phyloP scores from a whole-genome alignment of 1,284 basidiomycete species.

The Ustilago bromivora region DNA sequence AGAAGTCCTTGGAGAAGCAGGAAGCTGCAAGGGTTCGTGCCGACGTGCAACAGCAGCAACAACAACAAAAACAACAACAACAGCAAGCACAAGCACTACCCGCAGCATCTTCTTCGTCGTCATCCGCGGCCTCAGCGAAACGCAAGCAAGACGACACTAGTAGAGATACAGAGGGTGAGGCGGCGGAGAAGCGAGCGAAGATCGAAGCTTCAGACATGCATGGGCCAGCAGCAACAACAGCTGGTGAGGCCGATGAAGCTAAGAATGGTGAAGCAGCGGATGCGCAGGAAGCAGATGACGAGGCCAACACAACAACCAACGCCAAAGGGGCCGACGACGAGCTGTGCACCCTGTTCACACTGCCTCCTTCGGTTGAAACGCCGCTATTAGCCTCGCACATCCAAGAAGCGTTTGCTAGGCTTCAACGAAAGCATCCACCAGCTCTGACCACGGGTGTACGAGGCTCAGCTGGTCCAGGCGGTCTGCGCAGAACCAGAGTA shows the following conservation, averaged over 20 bases:
- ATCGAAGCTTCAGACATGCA: neutral
- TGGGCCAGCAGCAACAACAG: conserved; percentile 2
- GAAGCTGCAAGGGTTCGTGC: conserved; percentile 18
- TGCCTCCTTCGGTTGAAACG: conserved; percentile 46
- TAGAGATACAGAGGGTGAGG: neutral
- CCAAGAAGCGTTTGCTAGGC: conserved; percentile 63
- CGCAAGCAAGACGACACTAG: conserved; percentile 11
- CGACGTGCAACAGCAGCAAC: conserved; percentile 15
- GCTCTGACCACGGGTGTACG: conserved; percentile 47
- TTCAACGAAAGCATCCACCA: conserved; percentile 54
- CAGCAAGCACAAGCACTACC: conserved; percentile 2
- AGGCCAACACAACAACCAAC: neutral
- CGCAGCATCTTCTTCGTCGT: neutral
- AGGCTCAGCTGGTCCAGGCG: conserved; percentile 57
- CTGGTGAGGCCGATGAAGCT: conserved; percentile 3
- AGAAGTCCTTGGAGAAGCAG: conserved; percentile 55
- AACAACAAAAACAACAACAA: conserved; percentile 4
- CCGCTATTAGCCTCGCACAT: conserved; percentile 62
- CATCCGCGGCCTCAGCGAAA: conserved; percentile 3
- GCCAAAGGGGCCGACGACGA: conserved; percentile 23
- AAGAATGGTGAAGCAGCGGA: conserved; percentile 1
- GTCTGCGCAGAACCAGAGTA: conserved; percentile 59
- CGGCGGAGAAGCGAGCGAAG: conserved; percentile 18
- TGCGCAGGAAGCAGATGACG: neutral
- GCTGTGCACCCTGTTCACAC: conserved; percentile 56